phyloP scores from a whole-genome alignment of 768 basidiomycete species.

The Lactarius akahatsu region DNA sequence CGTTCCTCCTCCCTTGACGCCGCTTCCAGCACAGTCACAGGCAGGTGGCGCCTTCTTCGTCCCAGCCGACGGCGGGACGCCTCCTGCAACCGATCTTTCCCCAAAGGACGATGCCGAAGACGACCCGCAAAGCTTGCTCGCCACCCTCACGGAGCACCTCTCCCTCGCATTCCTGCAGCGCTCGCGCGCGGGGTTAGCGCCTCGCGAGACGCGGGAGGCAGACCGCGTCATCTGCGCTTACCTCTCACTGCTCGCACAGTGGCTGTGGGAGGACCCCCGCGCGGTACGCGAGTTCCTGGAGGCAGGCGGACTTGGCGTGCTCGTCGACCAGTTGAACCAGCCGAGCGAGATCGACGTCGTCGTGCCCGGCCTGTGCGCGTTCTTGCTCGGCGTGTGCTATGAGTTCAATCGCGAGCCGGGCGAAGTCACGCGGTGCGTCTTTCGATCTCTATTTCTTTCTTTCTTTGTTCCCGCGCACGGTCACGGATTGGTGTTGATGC shows the following conservation, averaged over 20 bases:
- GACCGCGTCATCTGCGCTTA: conserved; percentile 86
- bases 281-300: conserved; percentile 88
- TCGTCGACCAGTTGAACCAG: conserved; percentile 95
- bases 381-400: conserved; percentile 91
- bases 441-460: background rate
- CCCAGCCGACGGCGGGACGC: conserved; percentile 56
- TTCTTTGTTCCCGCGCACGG: background rate
- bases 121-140: conserved; percentile 71
- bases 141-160: conserved; percentile 86
- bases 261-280: conserved; percentile 95
- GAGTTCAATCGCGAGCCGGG: conserved; percentile 96
- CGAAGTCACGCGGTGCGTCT: conserved; percentile 81
- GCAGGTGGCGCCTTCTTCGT: conserved; percentile 61
- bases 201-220: conserved; percentile 82
- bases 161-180: conserved; percentile 82
- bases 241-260: conserved; percentile 78
- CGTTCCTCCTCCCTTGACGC: conserved; percentile 44
- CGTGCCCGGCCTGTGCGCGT: conserved; percentile 87
- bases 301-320: conserved; percentile 84
- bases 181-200: conserved; percentile 62
- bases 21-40: conserved; percentile 33
- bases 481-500: background rate
- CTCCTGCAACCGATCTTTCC: conserved; percentile 40
- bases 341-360: conserved; percentile 80
- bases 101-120: conserved; percentile 49